Percentiles rank a stretch among this genome's conserved stretches.
These are phyloP conservation scores for Patellifolia procumbens DNA, from an alignment of 179 eudicot genomes.

Conservation along the genomic window DNA sequence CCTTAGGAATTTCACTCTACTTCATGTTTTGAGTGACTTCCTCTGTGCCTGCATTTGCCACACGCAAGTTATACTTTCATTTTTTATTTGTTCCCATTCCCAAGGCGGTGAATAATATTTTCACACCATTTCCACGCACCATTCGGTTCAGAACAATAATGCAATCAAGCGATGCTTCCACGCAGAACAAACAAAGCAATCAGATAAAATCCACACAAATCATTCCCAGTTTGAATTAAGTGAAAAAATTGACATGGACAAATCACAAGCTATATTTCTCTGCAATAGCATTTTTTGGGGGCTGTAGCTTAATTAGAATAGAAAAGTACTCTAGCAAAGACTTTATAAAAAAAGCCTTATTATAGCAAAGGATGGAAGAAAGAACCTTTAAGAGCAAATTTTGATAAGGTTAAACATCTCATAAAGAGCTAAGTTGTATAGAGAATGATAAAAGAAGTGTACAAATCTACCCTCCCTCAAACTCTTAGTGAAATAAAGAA, in stretches of 20 bases:
- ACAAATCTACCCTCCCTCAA: not conserved
- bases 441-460: not conserved
- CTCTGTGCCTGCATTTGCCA: no score
- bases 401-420: conserved; percentile 1
- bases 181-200: not conserved
- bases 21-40: no score
- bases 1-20: no score
- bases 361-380: not conserved
- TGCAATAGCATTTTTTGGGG: not conserved
- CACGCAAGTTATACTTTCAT: no score
- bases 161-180: not conserved
- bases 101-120: no score
- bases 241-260: not conserved
- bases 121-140: no score
- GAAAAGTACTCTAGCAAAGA: not conserved
- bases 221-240: not conserved
- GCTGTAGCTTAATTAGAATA: not conserved
- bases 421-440: not conserved
- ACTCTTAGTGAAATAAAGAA: conserved; percentile 5
- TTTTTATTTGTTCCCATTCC: no score
- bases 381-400: not conserved
- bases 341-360: not conserved
- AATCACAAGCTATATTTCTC: not conserved
- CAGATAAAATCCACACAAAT: not conserved
- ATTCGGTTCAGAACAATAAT: not conserved